phyloP scores from a whole-genome alignment of 2,329 filamentous ascomycete genomes.

The Nothopassalora personata region DNA sequence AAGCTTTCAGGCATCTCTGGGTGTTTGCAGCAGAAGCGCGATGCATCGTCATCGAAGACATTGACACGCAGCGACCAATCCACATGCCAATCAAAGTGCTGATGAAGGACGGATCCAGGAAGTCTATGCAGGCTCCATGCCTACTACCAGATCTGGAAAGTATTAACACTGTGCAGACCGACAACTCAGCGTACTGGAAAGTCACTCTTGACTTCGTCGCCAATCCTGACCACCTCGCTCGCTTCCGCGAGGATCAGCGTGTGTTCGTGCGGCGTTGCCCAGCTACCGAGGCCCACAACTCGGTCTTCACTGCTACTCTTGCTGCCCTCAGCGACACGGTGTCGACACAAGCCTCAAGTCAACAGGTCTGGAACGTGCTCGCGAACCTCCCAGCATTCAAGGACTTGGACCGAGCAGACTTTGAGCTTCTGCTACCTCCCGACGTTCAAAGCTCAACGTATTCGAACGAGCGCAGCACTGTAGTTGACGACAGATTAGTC shows the following conservation, averaged over 20 bases:
- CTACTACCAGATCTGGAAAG: conserved; percentile 60
- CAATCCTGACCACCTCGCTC: conserved; percentile 56
- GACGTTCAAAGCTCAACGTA: conserved; percentile 39
- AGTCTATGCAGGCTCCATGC: conserved; percentile 48
- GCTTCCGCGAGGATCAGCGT: conserved; percentile 65
- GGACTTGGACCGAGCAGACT: conserved; percentile 60
- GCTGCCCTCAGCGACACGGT: conserved; percentile 63
- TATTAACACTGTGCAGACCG: conserved; percentile 58
- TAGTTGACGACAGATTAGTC: conserved; percentile 67
- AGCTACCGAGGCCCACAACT: conserved; percentile 47
- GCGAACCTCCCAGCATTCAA: conserved; percentile 56
- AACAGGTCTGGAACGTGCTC: conserved; percentile 64
- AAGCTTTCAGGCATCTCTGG: conserved; percentile 97
- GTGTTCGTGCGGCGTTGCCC: conserved; percentile 67
- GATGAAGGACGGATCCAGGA: conserved; percentile 22
- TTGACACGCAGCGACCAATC: conserved; percentile 75
- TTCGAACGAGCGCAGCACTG: conserved; percentile 51
- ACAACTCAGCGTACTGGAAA: conserved; percentile 70
- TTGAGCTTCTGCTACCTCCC: conserved; percentile 38
- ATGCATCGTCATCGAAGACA: conserved; percentile 81
- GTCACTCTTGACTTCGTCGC: conserved; percentile 67
- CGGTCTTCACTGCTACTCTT: conserved; percentile 64
- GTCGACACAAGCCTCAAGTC: conserved; percentile 19
- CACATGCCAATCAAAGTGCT: conserved; percentile 38
- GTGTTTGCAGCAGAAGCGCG: conserved; percentile 85